phyloP scores from a whole-genome alignment of 2,329 filamentous ascomycete species.

The Claviceps sp. region DNA sequence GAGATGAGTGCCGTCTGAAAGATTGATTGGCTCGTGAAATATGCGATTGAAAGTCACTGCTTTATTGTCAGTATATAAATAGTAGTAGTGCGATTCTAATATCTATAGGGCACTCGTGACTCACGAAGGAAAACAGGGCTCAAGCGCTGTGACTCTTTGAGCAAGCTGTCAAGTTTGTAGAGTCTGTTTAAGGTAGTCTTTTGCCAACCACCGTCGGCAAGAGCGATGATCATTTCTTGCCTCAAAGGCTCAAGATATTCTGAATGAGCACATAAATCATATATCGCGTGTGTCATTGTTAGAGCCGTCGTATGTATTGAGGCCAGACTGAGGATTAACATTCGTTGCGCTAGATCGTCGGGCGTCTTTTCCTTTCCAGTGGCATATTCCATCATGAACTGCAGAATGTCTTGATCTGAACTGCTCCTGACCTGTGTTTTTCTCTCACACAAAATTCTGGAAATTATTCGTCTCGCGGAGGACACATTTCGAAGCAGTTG shows the following conservation, averaged over 20 bases:
- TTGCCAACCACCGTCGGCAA: slow-evolving; percentile 21
- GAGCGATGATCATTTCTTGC: slow-evolving; percentile 25
- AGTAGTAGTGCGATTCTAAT: background rate
- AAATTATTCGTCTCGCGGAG: background rate
- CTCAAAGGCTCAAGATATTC: slow-evolving; percentile 26
- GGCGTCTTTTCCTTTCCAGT: slow-evolving; percentile 20
- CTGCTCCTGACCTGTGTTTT: background rate
- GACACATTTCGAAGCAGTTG: background rate
- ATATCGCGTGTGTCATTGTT: slow-evolving; percentile 21
- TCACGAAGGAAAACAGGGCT: background rate
- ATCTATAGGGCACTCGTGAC: background rate
- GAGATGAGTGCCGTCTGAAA: slow-evolving; percentile 3
- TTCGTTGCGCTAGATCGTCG: slow-evolving; percentile 49
- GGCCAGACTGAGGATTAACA: slow-evolving; percentile 56
- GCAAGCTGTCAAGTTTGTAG: background rate
- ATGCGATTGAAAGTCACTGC: slow-evolving; percentile 3
- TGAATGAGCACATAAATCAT: slow-evolving; percentile 24
- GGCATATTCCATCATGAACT: slow-evolving; percentile 28
- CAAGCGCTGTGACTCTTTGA: slow-evolving; percentile 3
- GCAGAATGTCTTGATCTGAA: slow-evolving; percentile 13
- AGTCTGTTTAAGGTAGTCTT: slow-evolving; percentile 21
- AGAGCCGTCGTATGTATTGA: slow-evolving; percentile 30
- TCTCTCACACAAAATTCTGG: background rate
- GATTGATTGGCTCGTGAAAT: background rate
- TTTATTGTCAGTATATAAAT: background rate